A percentile compares a stretch with the other conserved stretches of the same genome.
Conservation (phyloP, 192 early-diverging fungal species). For the Backusella parvicylindrica region DNA sequence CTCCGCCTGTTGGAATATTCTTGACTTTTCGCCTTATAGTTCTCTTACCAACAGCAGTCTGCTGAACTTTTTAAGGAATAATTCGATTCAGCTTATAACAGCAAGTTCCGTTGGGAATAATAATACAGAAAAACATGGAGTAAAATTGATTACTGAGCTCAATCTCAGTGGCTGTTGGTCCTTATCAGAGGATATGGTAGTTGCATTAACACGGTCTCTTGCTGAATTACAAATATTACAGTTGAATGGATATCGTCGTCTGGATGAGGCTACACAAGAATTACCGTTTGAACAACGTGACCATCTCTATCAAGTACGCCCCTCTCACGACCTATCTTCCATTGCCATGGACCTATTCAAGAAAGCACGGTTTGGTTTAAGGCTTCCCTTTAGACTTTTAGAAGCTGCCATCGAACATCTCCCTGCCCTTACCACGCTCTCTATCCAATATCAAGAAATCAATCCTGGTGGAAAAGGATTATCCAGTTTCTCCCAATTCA, state of each 20-base stretch:
- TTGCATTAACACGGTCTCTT: not conserved
- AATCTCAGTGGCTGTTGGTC: slow-evolving; percentile 4
- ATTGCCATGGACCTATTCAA: slow-evolving; percentile 20
- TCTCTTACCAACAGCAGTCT: slow-evolving; percentile 8
- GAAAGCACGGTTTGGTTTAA: not conserved
- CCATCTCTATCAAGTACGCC: slow-evolving; percentile 18
- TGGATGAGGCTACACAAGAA: not conserved
- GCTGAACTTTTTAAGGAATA: slow-evolving; percentile 9
- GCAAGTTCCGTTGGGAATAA: not conserved
- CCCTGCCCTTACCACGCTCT: not conserved
- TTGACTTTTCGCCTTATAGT: slow-evolving; percentile 21
- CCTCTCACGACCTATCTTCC: slow-evolving; percentile 9
- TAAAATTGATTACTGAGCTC: not conserved
- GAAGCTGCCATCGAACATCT: not conserved
- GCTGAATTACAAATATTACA: not conserved
- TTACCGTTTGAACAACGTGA: slow-evolving; percentile 14
- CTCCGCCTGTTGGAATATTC: slow-evolving; percentile 17
- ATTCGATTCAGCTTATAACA: slow-evolving; percentile 11
- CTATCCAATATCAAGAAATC: slow-evolving; percentile 13
- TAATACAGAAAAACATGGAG: not conserved
- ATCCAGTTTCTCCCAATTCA: not conserved
- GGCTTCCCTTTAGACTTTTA: not conserved
- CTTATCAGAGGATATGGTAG: slow-evolving; percentile 7
- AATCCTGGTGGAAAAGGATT: not conserved
- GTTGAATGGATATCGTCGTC: slow-evolving; percentile 13